A percentile compares a stretch with the other conserved stretches of the same genome.
phyloP scores from a whole-genome alignment of 495 filamentous ascomycete genomes.

The Podospora anserina region DNA sequence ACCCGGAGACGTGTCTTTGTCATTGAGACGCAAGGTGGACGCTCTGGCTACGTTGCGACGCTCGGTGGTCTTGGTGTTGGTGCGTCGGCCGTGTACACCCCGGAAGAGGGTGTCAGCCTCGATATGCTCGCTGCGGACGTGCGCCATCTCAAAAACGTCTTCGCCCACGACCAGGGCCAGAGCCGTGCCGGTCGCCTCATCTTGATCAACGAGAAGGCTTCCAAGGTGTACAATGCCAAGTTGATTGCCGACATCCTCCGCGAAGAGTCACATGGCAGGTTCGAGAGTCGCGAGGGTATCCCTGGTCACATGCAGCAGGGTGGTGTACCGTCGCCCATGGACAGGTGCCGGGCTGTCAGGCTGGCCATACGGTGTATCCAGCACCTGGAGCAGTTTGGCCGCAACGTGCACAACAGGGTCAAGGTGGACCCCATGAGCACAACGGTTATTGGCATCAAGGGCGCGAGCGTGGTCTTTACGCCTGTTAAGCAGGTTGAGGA shows the following conservation, averaged over 20 bases:
- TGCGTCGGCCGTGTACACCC: conserved; percentile 93
- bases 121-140: conserved; percentile 92
- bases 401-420: conserved; percentile 63
- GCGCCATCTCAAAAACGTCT: conserved; percentile 80
- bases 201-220: conserved; percentile 89
- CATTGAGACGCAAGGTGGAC: conserved; percentile 94
- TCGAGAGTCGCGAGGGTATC: conserved; percentile 89
- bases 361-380: conserved; percentile 89
- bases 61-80: conserved; percentile 85
- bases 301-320: conserved; percentile 98
- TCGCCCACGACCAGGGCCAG: conserved; percentile 82
- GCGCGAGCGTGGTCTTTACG: conserved; percentile 82
- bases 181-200: conserved; percentile 91
- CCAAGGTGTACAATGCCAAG: conserved; percentile 83
- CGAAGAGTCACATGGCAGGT: conserved; percentile 86
- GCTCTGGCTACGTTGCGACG: conserved; percentile 91
- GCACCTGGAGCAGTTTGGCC: conserved; percentile 75
- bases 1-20: conserved; percentile 92
- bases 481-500: conserved; percentile 71
- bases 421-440: conserved; percentile 65
- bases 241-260: conserved; percentile 93
- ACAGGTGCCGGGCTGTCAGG: conserved; percentile 86
- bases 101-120: conserved; percentile 92
- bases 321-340: conserved; percentile 90
- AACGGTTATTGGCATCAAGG: conserved; percentile 87